Base-by-base conservation (phyloP, 805 yeast species). In the Barnettozyma wickerhamii region DNA sequence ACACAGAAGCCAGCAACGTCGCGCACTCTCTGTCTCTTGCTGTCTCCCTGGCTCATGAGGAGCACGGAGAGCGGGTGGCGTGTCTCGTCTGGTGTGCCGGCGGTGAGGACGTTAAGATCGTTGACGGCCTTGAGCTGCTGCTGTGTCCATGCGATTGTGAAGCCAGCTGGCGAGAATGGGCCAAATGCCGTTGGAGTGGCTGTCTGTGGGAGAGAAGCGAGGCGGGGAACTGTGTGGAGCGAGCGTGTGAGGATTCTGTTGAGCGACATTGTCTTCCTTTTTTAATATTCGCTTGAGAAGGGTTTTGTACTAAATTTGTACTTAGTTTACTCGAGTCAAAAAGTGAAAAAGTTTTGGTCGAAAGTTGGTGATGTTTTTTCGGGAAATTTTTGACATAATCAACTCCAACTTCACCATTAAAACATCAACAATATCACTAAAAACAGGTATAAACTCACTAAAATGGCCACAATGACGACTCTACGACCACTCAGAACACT, bases 1-100 rank as follows among this genome's bases (percentile, higher is more conserved):
- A 85, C 91, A 3, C 89, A 81, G 59, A 85, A 95, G 5, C 96
- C 85, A 3, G 98, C 97, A 56, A 74, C 77, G 64, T 90, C 93
- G 71, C 82, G 90, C n/a, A 77, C 63, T 41, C 77, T 75, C 26
- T 89, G 81, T 52, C 77, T 75, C 23, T 79, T 75, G 23, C 84
- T 69, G 47, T 78, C 75, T 53, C 75, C 74, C 4, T 89, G 83
- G 1, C 93, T 78, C 49, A 79, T 74, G 44, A 79, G 63, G 43
- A 80, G 59, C 40, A 87, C 77, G 46, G 84, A 84, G 59, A 82
- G 77, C 4, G 96, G 91, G 15, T 74, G 66, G 58, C 84, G 77
- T 7, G 84, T 74, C 62, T 88, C 96, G 59, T 80, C 74, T 41
- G 79, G 82, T 1, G 95, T 85, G 13, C 95, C 96, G 36, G 74